Percentiles rank a stretch among this genome's conserved stretches.
Evolutionary conservation across 495 filamentous ascomycete species (phyloP).

Genomic region (Trichoderma erinaceum): DNA sequence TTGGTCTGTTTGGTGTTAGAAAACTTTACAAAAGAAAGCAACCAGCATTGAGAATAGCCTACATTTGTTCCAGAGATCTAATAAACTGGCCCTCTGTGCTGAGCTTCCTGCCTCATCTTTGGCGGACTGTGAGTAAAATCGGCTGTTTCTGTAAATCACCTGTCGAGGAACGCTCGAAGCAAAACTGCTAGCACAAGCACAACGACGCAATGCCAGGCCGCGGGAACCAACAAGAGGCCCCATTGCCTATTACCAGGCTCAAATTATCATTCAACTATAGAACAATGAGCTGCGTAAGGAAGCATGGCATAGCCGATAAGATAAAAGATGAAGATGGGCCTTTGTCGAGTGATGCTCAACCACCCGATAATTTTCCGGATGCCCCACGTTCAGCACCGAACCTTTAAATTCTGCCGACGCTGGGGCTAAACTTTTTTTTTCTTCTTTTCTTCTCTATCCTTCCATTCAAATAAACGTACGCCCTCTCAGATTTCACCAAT

Average conservation of each 20-base stretch:
- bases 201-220: constrained; percentile 11
- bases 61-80: constrained; percentile 9
- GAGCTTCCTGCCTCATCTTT: background rate
- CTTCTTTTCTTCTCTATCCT: constrained; percentile 73
- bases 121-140: background rate
- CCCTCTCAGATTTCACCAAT: constrained; percentile 21
- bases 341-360: background rate
- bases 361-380: background rate
- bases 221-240: background rate
- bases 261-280: background rate
- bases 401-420: constrained; percentile 9
- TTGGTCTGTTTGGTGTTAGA: background rate
- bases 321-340: background rate
- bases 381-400: constrained; percentile 2
- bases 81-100: background rate
- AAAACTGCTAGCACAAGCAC: background rate
- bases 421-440: constrained; percentile 32
- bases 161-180: background rate
- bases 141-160: background rate
- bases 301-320: constrained; percentile 5
- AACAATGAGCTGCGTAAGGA: constrained; percentile 1
- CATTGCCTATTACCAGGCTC: background rate
- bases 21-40: too few species aligned
- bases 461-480: constrained; percentile 92
- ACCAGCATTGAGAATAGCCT: background rate